Evolutionary conservation across 441 rosid genomes (phyloP).

Genomic region (Populus tomentosa): DNA sequence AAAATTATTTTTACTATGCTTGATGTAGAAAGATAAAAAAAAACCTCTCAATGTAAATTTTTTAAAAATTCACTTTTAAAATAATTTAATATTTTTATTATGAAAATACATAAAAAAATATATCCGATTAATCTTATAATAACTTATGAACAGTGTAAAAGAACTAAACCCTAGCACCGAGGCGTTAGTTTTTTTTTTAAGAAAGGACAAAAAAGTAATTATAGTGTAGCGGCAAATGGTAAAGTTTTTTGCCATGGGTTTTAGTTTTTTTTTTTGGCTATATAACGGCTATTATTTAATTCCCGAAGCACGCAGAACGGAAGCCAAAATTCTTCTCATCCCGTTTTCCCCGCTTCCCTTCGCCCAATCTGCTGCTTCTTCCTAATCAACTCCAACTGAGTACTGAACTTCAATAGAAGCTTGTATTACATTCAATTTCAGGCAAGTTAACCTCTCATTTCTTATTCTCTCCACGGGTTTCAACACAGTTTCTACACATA

Average conservation of each 20-base stretch:
- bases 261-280: neutral
- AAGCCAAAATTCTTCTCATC: neutral
- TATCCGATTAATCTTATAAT: neutral
- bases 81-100: too few relatives aligned
- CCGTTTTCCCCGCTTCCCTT: neutral
- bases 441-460: neutral
- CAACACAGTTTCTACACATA: too few relatives aligned
- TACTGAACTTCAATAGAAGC: neutral
- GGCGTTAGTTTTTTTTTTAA: neutral
- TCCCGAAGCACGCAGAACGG: neutral
- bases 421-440: neutral
- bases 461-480: neutral
- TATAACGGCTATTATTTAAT: neutral
- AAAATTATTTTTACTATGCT: too few relatives aligned
- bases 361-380: neutral
- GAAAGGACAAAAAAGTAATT: too few relatives aligned
- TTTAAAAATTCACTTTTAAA: too few relatives aligned
- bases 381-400: neutral
- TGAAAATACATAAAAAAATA: too few relatives aligned
- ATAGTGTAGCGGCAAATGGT: neutral
- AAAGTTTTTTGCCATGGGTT: neutral
- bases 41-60: neutral
- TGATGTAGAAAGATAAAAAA: neutral
- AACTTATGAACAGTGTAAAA: too few relatives aligned
- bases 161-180: neutral